Conservation (phyloP, 2,329 filamentous ascomycete genomes). For the Cryphonectria radicalis region DNA sequence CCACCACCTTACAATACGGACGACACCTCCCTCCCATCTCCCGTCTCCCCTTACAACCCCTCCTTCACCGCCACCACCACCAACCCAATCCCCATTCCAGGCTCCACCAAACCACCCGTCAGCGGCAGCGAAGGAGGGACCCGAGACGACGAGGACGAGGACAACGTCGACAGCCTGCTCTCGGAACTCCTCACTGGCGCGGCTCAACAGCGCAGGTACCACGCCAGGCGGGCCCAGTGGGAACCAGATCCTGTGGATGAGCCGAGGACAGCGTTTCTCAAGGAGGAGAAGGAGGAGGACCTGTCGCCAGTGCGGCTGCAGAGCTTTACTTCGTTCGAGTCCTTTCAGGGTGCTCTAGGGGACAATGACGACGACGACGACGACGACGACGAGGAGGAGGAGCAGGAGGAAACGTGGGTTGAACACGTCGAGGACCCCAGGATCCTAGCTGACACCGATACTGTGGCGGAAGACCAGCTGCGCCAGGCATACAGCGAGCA, state of each 20-base stretch:
- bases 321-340: background rate
- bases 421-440: background rate
- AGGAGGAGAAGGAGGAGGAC: background rate
- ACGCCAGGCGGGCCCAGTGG: background rate
- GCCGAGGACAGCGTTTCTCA: background rate
- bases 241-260: background rate
- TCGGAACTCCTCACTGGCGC: background rate
- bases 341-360: background rate
- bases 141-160: background rate
- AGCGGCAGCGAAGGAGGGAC: background rate
- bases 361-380: too few species aligned
- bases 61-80: background rate
- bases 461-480: background rate
- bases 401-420: background rate
- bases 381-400: too few species aligned
- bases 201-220: background rate
- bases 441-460: background rate
- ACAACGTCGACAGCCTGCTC: background rate
- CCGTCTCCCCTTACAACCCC: background rate
- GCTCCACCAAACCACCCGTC: background rate
- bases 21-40: background rate
- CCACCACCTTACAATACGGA: background rate
- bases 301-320: background rate
- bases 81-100: background rate
- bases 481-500: conserved; percentile 22